Conservation (phyloP, 768 basidiomycete species). For the Phaffia australis region DNA sequence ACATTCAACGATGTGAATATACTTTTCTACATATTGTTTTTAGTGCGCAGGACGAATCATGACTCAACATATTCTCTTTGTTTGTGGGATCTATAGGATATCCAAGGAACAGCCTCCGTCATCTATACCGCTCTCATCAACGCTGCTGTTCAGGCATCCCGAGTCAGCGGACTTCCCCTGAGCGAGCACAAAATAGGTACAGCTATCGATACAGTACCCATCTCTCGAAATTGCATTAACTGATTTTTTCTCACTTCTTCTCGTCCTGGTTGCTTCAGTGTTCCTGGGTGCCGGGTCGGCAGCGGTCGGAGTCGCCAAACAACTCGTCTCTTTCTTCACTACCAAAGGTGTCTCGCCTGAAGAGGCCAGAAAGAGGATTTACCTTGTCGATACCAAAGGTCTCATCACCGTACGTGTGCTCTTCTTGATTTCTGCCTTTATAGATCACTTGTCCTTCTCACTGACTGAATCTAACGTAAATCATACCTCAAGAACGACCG, state of each 20-base stretch:
- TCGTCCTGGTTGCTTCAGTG: slow-evolving; percentile 36
- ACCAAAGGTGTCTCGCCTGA: slow-evolving; percentile 63
- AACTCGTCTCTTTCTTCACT: slow-evolving; percentile 76
- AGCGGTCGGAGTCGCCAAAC: slow-evolving; percentile 83
- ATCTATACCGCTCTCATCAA: slow-evolving; percentile 77
- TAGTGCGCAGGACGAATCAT: no score
- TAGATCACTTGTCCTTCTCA: background rate
- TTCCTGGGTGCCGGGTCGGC: slow-evolving; percentile 90
- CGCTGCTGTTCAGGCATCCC: slow-evolving; percentile 65
- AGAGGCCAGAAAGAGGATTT: slow-evolving; percentile 66
- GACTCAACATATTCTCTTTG: no score
- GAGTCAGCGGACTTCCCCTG: slow-evolving; percentile 57
- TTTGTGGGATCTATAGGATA: slow-evolving; percentile 5
- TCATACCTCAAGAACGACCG: slow-evolving; percentile 47
- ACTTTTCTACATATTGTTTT: no score
- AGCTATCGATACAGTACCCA: background rate
- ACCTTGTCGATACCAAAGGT: slow-evolving; percentile 60
- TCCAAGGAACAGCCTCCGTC: slow-evolving; percentile 67
- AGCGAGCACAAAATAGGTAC: slow-evolving; percentile 56
- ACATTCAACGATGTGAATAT: slow-evolving; percentile 30
- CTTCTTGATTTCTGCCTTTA: background rate
- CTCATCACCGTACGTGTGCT: slow-evolving; percentile 15
- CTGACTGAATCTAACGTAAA: background rate
- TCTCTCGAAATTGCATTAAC: background rate
- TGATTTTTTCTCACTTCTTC: background rate